Conservation (phyloP, 495 filamentous ascomycete genomes). For the Acidomyces sp. region DNA sequence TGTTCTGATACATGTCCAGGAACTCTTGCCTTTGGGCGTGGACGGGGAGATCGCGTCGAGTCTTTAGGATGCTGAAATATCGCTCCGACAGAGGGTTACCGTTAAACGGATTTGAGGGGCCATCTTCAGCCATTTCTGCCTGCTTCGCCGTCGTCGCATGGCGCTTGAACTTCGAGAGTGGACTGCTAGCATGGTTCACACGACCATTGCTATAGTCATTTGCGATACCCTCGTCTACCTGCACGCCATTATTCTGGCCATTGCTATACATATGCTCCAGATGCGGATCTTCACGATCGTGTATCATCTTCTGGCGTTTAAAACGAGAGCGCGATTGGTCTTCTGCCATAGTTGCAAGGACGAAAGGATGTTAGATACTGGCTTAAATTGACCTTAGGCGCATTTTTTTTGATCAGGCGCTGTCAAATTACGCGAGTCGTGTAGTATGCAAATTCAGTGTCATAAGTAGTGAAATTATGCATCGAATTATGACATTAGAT, state of each 20-base stretch:
- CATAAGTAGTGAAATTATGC: too few relatives aligned
- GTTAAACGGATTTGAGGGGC: constrained; percentile 75
- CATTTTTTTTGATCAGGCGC: too few relatives aligned
- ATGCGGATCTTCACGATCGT: constrained; percentile 52
- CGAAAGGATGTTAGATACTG: neutral
- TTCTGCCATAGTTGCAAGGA: constrained; percentile 28
- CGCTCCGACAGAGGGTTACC: constrained; percentile 53
- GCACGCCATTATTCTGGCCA: constrained; percentile 20
- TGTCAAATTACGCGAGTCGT: too few relatives aligned
- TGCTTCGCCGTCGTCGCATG: constrained; percentile 69
- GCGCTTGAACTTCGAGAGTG: constrained; percentile 53
- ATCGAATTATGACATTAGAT: too few relatives aligned
- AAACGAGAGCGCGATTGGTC: constrained; percentile 30
- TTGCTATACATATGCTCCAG: constrained; percentile 74
- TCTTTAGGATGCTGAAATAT: constrained; percentile 81
- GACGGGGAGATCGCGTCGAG: constrained; percentile 75
- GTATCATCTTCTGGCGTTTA: constrained; percentile 36
- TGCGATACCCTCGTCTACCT: constrained; percentile 10
- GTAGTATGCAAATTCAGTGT: too few relatives aligned
- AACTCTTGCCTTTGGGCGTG: constrained; percentile 84
- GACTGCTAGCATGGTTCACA: constrained; percentile 13
- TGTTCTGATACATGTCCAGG: constrained; percentile 76
- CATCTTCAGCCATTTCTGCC: constrained; percentile 64
- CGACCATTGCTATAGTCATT: constrained; percentile 22
- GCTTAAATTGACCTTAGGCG: too few relatives aligned